A percentile compares a stretch with the other conserved stretches of the same genome.
These are phyloP conservation scores for Sechiopsis laciniata DNA, from an alignment of 306 rosid species.

Conservation along the genomic window DNA sequence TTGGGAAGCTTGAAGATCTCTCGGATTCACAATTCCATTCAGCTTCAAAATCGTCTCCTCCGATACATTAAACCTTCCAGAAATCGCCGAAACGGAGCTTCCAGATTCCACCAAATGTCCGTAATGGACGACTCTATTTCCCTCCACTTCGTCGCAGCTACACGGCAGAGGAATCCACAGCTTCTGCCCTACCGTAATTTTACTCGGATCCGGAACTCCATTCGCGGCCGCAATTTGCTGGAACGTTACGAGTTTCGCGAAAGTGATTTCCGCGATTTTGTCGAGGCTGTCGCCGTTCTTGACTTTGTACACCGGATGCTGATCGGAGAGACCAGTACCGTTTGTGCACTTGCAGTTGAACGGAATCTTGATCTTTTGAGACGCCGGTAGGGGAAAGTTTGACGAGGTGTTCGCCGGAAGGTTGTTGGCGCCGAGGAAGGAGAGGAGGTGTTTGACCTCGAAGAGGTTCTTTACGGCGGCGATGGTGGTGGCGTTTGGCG, in stretches of 20 bases:
- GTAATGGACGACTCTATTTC: constrained; percentile 49
- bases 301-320: constrained; percentile 41
- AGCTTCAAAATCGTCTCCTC: constrained; percentile 34
- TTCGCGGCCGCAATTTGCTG: constrained; percentile 39
- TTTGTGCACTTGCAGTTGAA: constrained; percentile 49
- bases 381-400: neutral
- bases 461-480: constrained; percentile 46
- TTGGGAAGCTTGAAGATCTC: constrained; percentile 36
- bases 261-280: constrained; percentile 38
- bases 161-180: constrained; percentile 77
- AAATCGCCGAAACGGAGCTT: constrained; percentile 35
- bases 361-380: constrained; percentile 38
- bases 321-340: constrained; percentile 42
- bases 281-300: constrained; percentile 31
- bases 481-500: constrained; percentile 42
- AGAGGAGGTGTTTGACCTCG: constrained; percentile 42
- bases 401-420: constrained; percentile 22
- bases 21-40: constrained; percentile 42
- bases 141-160: constrained; percentile 69
- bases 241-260: constrained; percentile 34
- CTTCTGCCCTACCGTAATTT: constrained; percentile 30
- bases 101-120: constrained; percentile 28
- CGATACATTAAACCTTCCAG: constrained; percentile 36
- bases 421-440: constrained; percentile 59
- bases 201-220: constrained; percentile 1